These are phyloP conservation scores for Aspergillus haitiensis DNA, from an alignment of 495 filamentous ascomycete species.

Conservation along the genomic window DNA sequence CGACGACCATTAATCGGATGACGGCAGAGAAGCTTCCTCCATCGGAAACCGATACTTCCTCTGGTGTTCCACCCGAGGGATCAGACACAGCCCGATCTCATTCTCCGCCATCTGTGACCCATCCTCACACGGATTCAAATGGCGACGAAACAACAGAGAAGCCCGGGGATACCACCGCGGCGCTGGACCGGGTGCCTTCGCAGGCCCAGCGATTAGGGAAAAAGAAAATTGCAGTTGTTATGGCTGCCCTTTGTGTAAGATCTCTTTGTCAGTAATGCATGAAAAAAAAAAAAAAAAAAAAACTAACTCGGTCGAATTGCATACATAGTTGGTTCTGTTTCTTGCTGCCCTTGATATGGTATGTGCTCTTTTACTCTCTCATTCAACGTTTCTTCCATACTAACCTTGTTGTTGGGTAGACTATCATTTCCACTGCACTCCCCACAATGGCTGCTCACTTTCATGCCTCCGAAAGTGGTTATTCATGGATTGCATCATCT, in stretches of 20 bases:
- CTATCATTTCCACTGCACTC: constrained; percentile 55
- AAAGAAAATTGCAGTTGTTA: constrained; percentile 50
- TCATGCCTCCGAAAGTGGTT: constrained; percentile 60
- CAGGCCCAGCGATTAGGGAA: constrained; percentile 48
- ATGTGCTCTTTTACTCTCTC: constrained; percentile 11
- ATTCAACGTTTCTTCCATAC: background rate
- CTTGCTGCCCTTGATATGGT: constrained; percentile 57
- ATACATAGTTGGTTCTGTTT: constrained; percentile 48
- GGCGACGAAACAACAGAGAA: constrained; percentile 28
- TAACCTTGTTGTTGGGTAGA: constrained; percentile 29
- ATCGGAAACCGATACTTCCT: constrained; percentile 12
- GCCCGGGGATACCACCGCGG: constrained; percentile 19
- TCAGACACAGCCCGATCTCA: constrained; percentile 8
- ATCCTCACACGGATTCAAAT: constrained; percentile 2
- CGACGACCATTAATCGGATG: background rate
- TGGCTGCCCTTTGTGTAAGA: constrained; percentile 50
- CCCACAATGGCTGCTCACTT: constrained; percentile 66
- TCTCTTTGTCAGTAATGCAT: background rate
- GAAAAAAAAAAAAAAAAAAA: background rate
- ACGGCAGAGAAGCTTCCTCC: constrained; percentile 15
- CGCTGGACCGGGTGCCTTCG: constrained; percentile 40
- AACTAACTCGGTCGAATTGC: constrained; percentile 19
- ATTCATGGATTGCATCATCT: constrained; percentile 75
- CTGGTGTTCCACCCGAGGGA: constrained; percentile 2
- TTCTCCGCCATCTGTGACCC: constrained; percentile 5